Evolutionary conservation across 257 asterid species (phyloP), one percentile per base, ranked within the genome.

Genomic region (Capsicum rhomboideum): DNA sequence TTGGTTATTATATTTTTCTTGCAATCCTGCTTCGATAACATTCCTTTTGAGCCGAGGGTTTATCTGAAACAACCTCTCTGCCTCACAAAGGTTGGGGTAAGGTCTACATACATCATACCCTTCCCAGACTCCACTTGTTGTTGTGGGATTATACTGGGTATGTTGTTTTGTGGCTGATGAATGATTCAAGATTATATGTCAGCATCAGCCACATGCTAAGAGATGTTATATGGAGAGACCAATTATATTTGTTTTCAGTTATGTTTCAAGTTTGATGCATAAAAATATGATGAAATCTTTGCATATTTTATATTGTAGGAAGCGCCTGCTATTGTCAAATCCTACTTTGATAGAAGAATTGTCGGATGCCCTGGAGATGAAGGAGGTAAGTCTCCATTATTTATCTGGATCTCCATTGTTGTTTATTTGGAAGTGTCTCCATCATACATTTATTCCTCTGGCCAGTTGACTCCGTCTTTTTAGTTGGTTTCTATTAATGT

Each of bases 331-430:
- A 89, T 95, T 80, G 82, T 95, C 74, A 86, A 90, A 83, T 95
- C 99, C 61, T 88, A 87, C 89, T 95, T 89, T 79, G 92, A 90
- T 86, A 93, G 84, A 90, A 92, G 98, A 89, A 94, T 95, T 89
- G 97, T 94, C 69, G 99, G 99, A 69, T 95, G 99, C 86, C 98
- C 99, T 23, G 99, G 99, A 67, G 97, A 85, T 66, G 97, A 94
- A 86, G 99, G 93, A 42, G 99, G 99, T 93, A 87, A 89, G 92
- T 87, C 46, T 79, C 79, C 64, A 53, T 80, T 66, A 52, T 59
- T 29, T 50, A 59, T 79, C 61, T 40, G 58, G 23, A 61, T 87
- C 40, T 79, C 79, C 64, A 53, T 80, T 66, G 44, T 59, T 29
- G 44, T 59, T 29, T 50, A 59, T 79, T 66, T 40, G 58, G 29